These are phyloP conservation scores for Colletotrichum eleusines DNA, from an alignment of 2,329 filamentous ascomycete genomes.

Conservation along the genomic window DNA sequence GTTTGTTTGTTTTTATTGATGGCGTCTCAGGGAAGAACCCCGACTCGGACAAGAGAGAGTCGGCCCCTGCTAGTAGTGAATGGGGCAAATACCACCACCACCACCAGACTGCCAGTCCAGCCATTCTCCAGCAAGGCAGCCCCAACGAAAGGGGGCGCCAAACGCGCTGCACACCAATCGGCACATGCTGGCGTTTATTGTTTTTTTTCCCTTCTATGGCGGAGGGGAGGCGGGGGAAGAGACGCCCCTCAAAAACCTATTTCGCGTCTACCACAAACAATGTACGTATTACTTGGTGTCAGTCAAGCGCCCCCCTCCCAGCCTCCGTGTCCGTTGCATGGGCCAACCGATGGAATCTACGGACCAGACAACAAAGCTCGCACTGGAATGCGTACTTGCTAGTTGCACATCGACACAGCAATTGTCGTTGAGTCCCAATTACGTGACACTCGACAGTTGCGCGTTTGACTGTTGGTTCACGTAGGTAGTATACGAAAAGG, in stretches of 20 bases:
- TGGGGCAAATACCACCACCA: no score
- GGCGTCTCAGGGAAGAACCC: background rate
- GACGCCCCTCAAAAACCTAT: background rate
- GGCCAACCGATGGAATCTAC: constrained; percentile 2
- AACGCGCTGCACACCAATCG: background rate
- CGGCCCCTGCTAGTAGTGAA: no score
- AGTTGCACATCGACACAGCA: background rate
- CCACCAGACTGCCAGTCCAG: no score
- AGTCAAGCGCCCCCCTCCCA: background rate
- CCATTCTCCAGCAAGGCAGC: no score
- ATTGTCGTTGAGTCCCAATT: background rate
- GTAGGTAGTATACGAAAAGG: background rate
- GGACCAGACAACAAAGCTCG: background rate
- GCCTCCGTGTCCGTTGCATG: background rate
- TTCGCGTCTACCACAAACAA: background rate
- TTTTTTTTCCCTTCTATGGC: no score
- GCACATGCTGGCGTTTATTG: background rate
- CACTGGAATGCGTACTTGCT: background rate
- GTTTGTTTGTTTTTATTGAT: constrained; percentile 14
- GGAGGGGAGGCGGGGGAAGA: no score
- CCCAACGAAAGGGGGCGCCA: background rate
- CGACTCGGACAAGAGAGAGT: background rate
- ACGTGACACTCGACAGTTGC: background rate
- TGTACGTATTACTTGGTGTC: background rate
- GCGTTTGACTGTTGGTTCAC: background rate